These are phyloP conservation scores for Telfairia occidentalis DNA, from an alignment of 331 rosid species.

Conservation along the genomic window DNA sequence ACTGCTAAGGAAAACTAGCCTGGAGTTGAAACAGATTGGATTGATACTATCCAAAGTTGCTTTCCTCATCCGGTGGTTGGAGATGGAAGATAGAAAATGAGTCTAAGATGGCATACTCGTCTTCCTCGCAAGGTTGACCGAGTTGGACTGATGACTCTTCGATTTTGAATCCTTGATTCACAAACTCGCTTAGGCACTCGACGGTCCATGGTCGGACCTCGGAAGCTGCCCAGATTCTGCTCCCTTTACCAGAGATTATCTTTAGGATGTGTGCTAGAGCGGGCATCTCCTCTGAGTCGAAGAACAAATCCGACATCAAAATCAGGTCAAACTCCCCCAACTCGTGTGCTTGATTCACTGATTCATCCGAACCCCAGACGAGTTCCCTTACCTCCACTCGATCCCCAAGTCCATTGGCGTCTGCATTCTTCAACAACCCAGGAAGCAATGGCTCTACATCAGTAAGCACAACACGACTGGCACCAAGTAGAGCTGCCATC, in stretches of 20 bases:
- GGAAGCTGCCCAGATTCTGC: slow-evolving; percentile 21
- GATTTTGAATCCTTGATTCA: slow-evolving; percentile 20
- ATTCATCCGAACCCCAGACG: slow-evolving; percentile 24
- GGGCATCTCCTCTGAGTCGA: slow-evolving; percentile 15
- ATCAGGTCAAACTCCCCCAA: slow-evolving; percentile 21
- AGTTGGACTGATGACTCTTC: slow-evolving; percentile 16
- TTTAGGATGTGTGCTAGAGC: slow-evolving; percentile 18
- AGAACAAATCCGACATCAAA: slow-evolving; percentile 32
- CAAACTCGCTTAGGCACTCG: slow-evolving; percentile 23
- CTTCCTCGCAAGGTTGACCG: neutral
- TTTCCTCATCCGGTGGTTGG: slow-evolving; percentile 2
- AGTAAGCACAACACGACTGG: slow-evolving; percentile 20
- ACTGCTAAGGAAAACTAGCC: neutral
- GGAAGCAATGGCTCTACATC: slow-evolving; percentile 17
- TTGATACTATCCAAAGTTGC: neutral
- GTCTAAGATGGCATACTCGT: neutral
- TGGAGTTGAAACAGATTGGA: neutral
- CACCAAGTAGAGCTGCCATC: slow-evolving; percentile 25
- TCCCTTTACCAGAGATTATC: slow-evolving; percentile 3
- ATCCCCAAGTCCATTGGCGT: slow-evolving; percentile 20
- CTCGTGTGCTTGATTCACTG: neutral
- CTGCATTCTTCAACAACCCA: slow-evolving; percentile 19
- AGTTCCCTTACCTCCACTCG: slow-evolving; percentile 24
- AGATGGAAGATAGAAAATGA: slow-evolving; percentile 19
- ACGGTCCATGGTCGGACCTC: slow-evolving; percentile 24